Conservation (phyloP, 805 yeast genomes). For the Citeromyces matritensis region DNA sequence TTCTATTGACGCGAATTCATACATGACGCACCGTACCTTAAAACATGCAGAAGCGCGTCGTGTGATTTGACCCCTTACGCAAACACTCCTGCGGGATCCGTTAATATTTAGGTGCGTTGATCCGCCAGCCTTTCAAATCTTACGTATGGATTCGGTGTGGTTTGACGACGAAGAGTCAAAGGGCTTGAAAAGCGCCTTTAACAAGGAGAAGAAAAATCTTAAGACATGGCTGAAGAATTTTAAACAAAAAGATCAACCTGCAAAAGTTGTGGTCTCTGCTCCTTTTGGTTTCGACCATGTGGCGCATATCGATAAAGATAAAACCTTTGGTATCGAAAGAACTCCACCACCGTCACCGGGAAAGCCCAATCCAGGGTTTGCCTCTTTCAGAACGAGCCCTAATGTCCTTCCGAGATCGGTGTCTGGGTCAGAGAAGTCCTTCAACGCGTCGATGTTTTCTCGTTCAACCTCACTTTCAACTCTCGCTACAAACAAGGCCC, state of each 20-base stretch:
- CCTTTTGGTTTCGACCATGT: conserved; percentile 17
- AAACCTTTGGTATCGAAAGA: conserved; percentile 14
- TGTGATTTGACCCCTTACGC: no score
- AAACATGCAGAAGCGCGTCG: no score
- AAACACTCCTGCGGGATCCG: no score
- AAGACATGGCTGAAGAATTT: background rate
- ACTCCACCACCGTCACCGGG: conserved; percentile 3
- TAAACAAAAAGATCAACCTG: conserved; percentile 1
- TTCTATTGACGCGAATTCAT: no score
- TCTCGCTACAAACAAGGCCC: conserved; percentile 7
- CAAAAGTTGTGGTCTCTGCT: conserved; percentile 9
- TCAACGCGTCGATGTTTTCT: conserved; percentile 11
- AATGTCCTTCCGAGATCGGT: conserved; percentile 5
- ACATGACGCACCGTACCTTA: no score
- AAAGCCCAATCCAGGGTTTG: conserved; percentile 10
- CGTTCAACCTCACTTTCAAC: conserved; percentile 13
- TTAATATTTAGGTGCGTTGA: no score
- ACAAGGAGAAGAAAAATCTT: conserved; percentile 1
- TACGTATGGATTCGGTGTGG: conserved; percentile 4
- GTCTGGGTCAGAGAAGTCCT: conserved; percentile 3
- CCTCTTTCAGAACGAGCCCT: conserved; percentile 16
- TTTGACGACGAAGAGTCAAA: conserved; percentile 1
- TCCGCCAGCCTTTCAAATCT: no score
- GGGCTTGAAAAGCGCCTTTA: background rate
- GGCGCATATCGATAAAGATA: conserved; percentile 14